Conservation (phyloP, 345 rosid genomes). For the Salix caprea region DNA sequence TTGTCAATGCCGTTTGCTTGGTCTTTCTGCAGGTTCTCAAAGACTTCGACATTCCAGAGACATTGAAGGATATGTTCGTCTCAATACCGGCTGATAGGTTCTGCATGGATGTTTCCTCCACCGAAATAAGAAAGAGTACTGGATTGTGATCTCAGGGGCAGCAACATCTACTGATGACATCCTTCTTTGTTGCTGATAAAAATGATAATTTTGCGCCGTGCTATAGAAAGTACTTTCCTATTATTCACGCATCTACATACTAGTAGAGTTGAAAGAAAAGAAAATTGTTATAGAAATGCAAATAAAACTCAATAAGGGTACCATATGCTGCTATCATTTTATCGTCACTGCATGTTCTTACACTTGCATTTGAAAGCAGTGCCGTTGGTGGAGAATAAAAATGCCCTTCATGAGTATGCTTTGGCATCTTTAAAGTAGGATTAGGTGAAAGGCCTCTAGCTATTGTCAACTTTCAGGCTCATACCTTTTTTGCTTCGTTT, state of each 20-base stretch:
- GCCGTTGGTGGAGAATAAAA: too few relatives aligned
- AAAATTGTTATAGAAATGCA: background rate
- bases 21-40: constrained; percentile 59
- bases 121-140: constrained; percentile 48
- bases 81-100: constrained; percentile 65
- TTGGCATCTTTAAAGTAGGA: too few relatives aligned
- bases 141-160: constrained; percentile 11
- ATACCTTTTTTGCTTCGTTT: too few relatives aligned
- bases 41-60: constrained; percentile 71
- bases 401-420: too few relatives aligned
- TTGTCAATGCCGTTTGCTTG: constrained; percentile 3
- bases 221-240: too few relatives aligned
- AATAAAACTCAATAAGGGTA: background rate
- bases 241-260: too few relatives aligned
- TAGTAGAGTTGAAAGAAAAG: background rate
- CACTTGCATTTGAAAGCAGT: too few relatives aligned
- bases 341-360: too few relatives aligned
- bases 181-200: background rate
- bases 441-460: too few relatives aligned
- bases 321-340: too few relatives aligned
- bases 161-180: background rate
- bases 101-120: constrained; percentile 74
- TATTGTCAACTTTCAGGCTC: too few relatives aligned
- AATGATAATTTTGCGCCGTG: background rate
- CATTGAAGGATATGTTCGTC: constrained; percentile 58